Evolutionary conservation across 495 filamentous ascomycete genomes (phyloP), one percentile per base, ranked within the genome.

Genomic region (Penicilliopsis zonata): DNA sequence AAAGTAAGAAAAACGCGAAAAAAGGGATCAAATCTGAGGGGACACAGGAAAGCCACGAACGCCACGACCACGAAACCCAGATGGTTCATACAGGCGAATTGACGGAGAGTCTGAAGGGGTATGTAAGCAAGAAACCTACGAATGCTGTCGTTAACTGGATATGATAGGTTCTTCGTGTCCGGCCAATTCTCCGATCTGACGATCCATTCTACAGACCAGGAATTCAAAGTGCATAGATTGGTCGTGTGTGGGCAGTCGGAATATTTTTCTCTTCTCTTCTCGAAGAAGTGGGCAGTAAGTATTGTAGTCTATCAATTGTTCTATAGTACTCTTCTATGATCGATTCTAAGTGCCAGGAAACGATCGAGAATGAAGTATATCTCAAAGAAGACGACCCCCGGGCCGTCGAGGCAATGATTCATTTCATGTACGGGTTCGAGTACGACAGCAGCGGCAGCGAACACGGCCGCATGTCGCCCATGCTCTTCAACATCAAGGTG

Each of bases 401-500:
- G 16, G 43, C 48, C 16, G 37, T 66, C 4, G 40, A 57, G 18
- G 36, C 44, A 26, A 57, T 63, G 46, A 40, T 64, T 22, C 29
- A 42, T 13, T 60, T 47, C 36, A 38, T 60, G 21, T 60, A 61
- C 33, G 35, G 36, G 18, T 31, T 42, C 15, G 42, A 46, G 9
- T 46, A 50, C 28, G 32, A 48, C 21, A 41, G 25, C 32, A 50
- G 46, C 24, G 38, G 38, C 24, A 42, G 36, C 32, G 18, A 42
- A 17, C 40, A 41, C 10, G 42, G 43, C 21, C 33, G 34, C 17
- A 26, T 24, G 6, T 44, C 33, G 8, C 27, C 42, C 17, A 29
- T 57, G 17, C 21, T 55, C 4, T 48, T 57, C 35, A 45, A 62
- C 33, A 40, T 52, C 13, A 44, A 48, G n/a, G 42, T 63, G n/a